Conservation (phyloP, 345 rosid species). For the Eucalyptus regnans region DNA sequence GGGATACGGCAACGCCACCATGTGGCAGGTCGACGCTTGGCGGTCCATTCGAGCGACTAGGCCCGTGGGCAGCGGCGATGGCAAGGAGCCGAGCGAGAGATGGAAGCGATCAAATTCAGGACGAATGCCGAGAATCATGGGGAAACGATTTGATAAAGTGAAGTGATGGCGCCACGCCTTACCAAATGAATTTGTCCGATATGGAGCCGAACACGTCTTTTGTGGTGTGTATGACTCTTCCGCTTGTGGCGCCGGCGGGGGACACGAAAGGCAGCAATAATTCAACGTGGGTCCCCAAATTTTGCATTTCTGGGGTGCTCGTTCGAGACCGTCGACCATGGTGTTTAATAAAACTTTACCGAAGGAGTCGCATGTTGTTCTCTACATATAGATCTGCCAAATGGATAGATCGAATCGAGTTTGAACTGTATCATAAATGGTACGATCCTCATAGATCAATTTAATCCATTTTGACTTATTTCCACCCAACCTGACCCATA, state of each 20-base stretch:
- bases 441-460: fast-evolving
- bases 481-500: no score
- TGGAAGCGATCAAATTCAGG: background rate
- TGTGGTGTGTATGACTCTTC: background rate
- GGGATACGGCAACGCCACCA: conserved; percentile 15
- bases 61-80: background rate
- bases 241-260: background rate
- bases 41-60: background rate
- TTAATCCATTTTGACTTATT: no score
- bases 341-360: background rate
- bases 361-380: background rate
- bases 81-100: background rate
- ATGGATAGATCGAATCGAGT: fast-evolving
- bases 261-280: background rate
- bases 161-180: background rate
- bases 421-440: no score
- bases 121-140: background rate
- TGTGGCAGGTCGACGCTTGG: background rate
- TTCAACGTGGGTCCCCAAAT: background rate
- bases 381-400: fast-evolving
- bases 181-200: background rate
- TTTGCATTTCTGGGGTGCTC: background rate
- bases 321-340: background rate
- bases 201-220: background rate
- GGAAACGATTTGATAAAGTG: background rate